phyloP scores from a whole-genome alignment of 306 rosid species.

The Castanea mollissima region DNA sequence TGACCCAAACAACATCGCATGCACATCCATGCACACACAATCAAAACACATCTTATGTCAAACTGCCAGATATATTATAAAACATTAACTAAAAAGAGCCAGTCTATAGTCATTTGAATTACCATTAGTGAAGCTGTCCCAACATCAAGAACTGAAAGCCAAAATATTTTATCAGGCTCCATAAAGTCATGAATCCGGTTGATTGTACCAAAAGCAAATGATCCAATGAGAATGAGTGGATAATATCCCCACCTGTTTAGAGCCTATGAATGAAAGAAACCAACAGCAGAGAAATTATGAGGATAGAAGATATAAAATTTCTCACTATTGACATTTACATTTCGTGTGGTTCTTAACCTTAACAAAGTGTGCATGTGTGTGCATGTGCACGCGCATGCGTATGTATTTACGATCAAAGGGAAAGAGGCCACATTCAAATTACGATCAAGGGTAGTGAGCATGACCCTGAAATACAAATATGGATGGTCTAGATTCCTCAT shows the following conservation, averaged over 20 bases:
- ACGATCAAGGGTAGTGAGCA: not conserved
- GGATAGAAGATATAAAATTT: not conserved
- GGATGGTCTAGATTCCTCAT: not conserved
- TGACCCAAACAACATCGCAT: not conserved
- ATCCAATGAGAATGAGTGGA: slow-evolving; percentile 93
- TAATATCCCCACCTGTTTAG: slow-evolving; percentile 94
- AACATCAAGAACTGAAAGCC: slow-evolving; percentile 94
- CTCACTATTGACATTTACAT: not conserved
- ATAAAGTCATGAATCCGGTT: slow-evolving; percentile 90
- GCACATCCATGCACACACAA: too few relatives aligned
- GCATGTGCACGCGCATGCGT: not conserved
- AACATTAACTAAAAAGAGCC: slow-evolving; percentile 16
- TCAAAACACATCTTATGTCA: not conserved
- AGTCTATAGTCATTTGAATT: slow-evolving; percentile 25
- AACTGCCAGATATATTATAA: not conserved
- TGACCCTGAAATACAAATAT: not conserved
- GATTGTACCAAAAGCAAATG: slow-evolving; percentile 93
- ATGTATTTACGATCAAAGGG: not conserved
- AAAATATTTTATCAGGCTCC: slow-evolving; percentile 86
- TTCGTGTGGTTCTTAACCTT: not conserved
- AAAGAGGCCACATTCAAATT: not conserved
- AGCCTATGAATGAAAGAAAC: slow-evolving; percentile 54
- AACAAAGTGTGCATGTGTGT: not conserved
- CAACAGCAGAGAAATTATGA: not conserved
- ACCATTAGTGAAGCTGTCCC: slow-evolving; percentile 95